Base-by-base conservation (phyloP, 2,329 filamentous ascomycete species). In the Bipolaris bicolor region DNA sequence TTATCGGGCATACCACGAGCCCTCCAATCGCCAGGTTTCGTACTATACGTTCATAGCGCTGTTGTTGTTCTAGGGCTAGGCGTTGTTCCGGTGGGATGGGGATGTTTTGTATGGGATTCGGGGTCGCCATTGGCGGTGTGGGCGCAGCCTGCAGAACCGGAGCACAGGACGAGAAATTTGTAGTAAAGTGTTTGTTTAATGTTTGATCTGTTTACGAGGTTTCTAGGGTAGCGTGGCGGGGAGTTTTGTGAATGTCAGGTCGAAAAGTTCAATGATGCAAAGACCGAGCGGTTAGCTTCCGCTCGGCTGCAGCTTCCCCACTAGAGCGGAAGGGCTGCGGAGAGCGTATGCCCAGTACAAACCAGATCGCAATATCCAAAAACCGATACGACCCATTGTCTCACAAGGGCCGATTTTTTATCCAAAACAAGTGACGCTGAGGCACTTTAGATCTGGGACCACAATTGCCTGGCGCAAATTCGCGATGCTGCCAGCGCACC, bases 1-100 rank as follows among this genome's bases (percentile, higher is more conserved):
- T 78, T 7, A 82, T 61, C 0, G 86, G 86, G 57, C 83, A 85
- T 46, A 80, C 69, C 18, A 88, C 67, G 26, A 84, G 71, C 46
- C 81, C 77, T 52, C 73, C 77, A 31, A 85, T 73, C 15, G 84
- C 80, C 61, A 79, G 67, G 62, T 79, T 81, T 70, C 81, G 81
- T 18, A 64, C 63, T 55, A 76, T 61, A 49, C 60, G 62, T 3
- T 67, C 62, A 63, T 69, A 73, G 55, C 66, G 65, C 33, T 65
- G 65, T 56, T 66, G 61, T 62, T 73, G 68, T 60, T 74, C 70
- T 37, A 64, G 63, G 7, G 71, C 72, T 57, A 76, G 63, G 50
- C 70, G 71, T 57, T 76, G 63, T 58, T 75, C 72, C 11, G 74
- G 71, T 13, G 71, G 68, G 46, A 73, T 65, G 29, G 70, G 67